A percentile compares a stretch with the other conserved stretches of the same genome.
These are phyloP conservation scores for Boletus coccyginus DNA, from an alignment of 768 basidiomycete genomes.

Conservation along the genomic window DNA sequence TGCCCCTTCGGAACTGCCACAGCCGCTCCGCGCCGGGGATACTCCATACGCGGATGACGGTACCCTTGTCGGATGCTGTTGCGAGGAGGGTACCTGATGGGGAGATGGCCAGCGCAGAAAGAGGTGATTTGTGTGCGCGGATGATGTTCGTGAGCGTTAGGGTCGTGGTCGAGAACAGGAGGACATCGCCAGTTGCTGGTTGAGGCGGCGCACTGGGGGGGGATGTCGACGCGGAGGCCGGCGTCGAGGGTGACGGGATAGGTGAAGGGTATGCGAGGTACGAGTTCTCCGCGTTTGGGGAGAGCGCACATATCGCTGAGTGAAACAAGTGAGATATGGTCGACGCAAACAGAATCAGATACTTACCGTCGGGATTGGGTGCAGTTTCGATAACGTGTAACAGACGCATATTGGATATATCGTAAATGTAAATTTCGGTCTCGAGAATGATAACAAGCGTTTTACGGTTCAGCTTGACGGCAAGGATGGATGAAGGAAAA, in stretches of 20 bases:
- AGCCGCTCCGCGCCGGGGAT: conserved; percentile 90
- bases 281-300: conserved; percentile 88
- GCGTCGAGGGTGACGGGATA: conserved; percentile 75
- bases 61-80: conserved; percentile 92
- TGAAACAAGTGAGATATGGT: background rate
- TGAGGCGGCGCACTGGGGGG: conserved; percentile 43
- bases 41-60: conserved; percentile 93
- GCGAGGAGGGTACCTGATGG: conserved; percentile 86
- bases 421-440: conserved; percentile 98
- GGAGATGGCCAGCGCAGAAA: conserved; percentile 86
- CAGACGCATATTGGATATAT: conserved; percentile 97
- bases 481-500: conserved; percentile 93
- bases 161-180: conserved; percentile 91
- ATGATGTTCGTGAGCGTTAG: conserved; percentile 93
- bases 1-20: conserved; percentile 93
- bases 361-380: conserved; percentile 87
- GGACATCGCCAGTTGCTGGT: conserved; percentile 71
- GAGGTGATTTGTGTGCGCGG: conserved; percentile 93
- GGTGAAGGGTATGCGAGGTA: conserved; percentile 97
- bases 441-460: conserved; percentile 95
- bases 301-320: conserved; percentile 89
- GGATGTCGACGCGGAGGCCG: conserved; percentile 40
- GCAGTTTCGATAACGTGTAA: conserved; percentile 97
- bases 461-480: conserved; percentile 98
- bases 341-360: background rate